These are phyloP conservation scores for Leccinellum rugosiceps DNA, from an alignment of 768 basidiomycete species.

Conservation along the genomic window DNA sequence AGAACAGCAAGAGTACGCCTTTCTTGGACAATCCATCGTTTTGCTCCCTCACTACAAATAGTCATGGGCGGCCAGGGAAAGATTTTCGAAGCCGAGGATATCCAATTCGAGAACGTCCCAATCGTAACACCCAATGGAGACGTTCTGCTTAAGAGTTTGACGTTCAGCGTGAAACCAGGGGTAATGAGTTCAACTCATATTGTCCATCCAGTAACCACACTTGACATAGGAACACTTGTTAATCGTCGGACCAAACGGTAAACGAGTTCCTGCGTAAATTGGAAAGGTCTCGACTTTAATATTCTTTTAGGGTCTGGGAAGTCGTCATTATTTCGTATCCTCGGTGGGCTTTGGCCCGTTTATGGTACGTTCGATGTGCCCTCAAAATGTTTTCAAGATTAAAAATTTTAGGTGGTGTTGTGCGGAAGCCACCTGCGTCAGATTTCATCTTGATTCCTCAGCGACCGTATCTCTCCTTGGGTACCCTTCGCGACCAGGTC, in stretches of 20 bases:
- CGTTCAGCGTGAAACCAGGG: constrained; percentile 86
- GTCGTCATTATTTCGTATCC: constrained; percentile 90
- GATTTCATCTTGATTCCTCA: constrained; percentile 96
- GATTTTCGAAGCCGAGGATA: constrained; percentile 82
- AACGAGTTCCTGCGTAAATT: background rate
- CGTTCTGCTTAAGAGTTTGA: constrained; percentile 77
- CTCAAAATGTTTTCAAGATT: background rate
- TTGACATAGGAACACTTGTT: constrained; percentile 74
- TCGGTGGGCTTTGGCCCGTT: constrained; percentile 96
- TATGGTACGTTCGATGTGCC: constrained; percentile 28
- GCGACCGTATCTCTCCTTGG: constrained; percentile 89
- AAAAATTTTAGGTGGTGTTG: constrained; percentile 54
- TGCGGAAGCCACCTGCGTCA: constrained; percentile 83
- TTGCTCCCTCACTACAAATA: constrained; percentile 30
- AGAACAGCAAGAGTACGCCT: constrained; percentile 69
- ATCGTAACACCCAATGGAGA: constrained; percentile 97
- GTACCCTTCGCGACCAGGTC: constrained; percentile 93
- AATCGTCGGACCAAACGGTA: constrained; percentile 93
- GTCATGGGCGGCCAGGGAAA: constrained; percentile 78
- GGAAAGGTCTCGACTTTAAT: background rate
- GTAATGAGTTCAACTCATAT: constrained; percentile 36
- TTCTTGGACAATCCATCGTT: background rate
- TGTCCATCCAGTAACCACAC: background rate
- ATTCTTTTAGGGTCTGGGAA: constrained; percentile 69
- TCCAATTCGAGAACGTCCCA: constrained; percentile 89